phyloP scores from a whole-genome alignment of 2,329 filamentous ascomycete genomes.

The Ilyonectria robusta region DNA sequence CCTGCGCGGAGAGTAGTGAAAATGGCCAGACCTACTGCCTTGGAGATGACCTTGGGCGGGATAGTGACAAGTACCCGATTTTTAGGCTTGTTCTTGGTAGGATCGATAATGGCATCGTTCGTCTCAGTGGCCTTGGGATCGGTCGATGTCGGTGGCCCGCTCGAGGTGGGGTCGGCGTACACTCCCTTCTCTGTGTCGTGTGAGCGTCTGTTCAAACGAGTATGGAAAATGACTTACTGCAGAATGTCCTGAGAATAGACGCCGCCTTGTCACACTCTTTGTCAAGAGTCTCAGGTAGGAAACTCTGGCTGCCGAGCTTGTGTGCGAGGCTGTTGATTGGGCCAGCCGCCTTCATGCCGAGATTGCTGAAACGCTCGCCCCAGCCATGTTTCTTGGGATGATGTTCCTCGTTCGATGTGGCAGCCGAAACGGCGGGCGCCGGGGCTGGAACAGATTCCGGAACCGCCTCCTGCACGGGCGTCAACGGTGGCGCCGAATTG shows the following conservation, averaged over 20 bases:
- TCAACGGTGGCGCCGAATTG: constrained; percentile 10
- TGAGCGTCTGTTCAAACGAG: constrained; percentile 8
- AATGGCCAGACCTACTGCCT: constrained; percentile 78
- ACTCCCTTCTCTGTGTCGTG: constrained; percentile 63
- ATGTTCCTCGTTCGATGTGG: constrained; percentile 18
- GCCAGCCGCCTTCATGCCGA: constrained; percentile 67
- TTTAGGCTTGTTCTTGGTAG: constrained; percentile 58
- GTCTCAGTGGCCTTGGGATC: constrained; percentile 50
- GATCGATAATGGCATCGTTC: constrained; percentile 48
- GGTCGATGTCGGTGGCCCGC: constrained; percentile 49
- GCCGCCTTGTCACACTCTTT: constrained; percentile 94
- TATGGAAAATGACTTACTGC: constrained; percentile 71
- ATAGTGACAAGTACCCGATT: constrained; percentile 67
- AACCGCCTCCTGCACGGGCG: constrained; percentile 3
- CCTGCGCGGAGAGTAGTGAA: constrained; percentile 80
- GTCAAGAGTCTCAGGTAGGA: constrained; percentile 88
- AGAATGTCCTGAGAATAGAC: constrained; percentile 86
- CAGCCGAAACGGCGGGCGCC: constrained; percentile 18
- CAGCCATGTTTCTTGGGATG: constrained; percentile 46
- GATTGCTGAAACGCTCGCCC: constrained; percentile 50
- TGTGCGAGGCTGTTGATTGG: constrained; percentile 88
- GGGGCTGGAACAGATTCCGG: constrained; percentile 21
- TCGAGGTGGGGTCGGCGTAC: constrained; percentile 57
- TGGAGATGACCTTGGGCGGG: constrained; percentile 71
- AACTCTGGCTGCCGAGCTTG: constrained; percentile 86